phyloP scores from a whole-genome alignment of 768 basidiomycete species.

The Boletus sp. region DNA sequence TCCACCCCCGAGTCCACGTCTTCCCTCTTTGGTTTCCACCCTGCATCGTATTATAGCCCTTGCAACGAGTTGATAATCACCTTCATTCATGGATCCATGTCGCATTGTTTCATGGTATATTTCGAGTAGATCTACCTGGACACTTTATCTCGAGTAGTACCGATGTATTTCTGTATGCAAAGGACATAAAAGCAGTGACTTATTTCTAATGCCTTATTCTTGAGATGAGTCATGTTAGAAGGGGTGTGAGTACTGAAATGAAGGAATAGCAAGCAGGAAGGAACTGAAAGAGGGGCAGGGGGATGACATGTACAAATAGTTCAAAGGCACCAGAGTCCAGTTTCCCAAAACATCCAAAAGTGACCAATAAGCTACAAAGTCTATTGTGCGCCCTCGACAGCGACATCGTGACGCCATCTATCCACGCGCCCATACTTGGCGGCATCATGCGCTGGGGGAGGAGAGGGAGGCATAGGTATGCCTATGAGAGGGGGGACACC shows the following conservation, averaged over 20 bases:
- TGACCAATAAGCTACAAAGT: conserved; percentile 6
- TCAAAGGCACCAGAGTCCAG: conserved; percentile 11
- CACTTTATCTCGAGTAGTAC: conserved; percentile 29
- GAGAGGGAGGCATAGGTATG: conserved; percentile 43
- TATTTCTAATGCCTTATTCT: conserved; percentile 25
- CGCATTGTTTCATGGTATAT: conserved; percentile 35
- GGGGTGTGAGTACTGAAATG: not conserved
- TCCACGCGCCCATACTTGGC: conserved; percentile 72
- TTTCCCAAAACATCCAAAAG: conserved; percentile 6
- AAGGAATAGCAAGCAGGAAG: not conserved
- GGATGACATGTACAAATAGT: not conserved
- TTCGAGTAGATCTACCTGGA: conserved; percentile 36
- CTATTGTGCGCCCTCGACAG: conserved; percentile 56
- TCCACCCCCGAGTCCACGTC: not conserved
- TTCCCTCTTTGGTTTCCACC: not conserved
- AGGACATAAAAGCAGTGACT: conserved; percentile 37
- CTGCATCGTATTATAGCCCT: conserved; percentile 27
- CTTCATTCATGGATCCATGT: conserved; percentile 29
- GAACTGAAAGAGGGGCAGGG: not conserved
- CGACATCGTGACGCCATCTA: conserved; percentile 77
- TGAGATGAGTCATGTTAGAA: not conserved
- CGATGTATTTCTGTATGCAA: conserved; percentile 35
- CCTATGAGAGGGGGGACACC: conserved; percentile 47
- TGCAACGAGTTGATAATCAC: conserved; percentile 25
- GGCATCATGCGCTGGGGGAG: conserved; percentile 61